Base-by-base conservation (phyloP, 2,329 filamentous ascomycete species). In the Colletotrichum filicis region DNA sequence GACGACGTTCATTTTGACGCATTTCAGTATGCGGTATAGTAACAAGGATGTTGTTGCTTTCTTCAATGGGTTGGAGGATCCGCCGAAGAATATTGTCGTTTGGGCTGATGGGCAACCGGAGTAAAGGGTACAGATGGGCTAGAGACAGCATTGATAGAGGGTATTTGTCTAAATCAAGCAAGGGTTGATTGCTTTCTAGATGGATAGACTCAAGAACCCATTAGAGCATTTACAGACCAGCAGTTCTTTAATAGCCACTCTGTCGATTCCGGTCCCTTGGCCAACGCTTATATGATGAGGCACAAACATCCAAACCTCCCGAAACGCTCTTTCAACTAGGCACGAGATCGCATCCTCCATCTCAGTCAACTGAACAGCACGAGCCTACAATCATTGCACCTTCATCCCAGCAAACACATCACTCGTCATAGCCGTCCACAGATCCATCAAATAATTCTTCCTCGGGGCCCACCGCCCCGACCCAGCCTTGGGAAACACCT, bases 401-500 rank as follows among this genome's bases (percentile, higher is more conserved):
- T 57, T 32, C 30, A 65, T 9, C 12, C 62, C 62, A 26, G 46
- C 22, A 9, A 71, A 71, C 11, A 62, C 32, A 6, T 71, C 59
- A 3, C 64, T 42, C 52, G 67, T 32, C 35, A 28, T 68, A 12
- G 56, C 68, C 19, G 49, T 37, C 68, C 64, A 71, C 19, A 71
- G 14, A n/a, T 71, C 68, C 28, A 49, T 14, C 3, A 71, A 4
- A 4, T 71, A 71, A 19, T 68, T 68, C 16, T 11, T 68, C 19
- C 64, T 61, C 8, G 68, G 22, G 5, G 35, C 64, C 68, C 81
- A 83, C 9, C 77, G 55, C 1, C 82, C 82, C 0, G 75, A 77
- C 0, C 87, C 88, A 1, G 82, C 84, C 74, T 85, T 87, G 0
- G 89, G 89, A 61, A 90, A 78, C 7, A 79, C 75, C 7, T 77